Conservation (phyloP, 2,329 filamentous ascomycete species). For the Teratosphaeria nubilosa region DNA sequence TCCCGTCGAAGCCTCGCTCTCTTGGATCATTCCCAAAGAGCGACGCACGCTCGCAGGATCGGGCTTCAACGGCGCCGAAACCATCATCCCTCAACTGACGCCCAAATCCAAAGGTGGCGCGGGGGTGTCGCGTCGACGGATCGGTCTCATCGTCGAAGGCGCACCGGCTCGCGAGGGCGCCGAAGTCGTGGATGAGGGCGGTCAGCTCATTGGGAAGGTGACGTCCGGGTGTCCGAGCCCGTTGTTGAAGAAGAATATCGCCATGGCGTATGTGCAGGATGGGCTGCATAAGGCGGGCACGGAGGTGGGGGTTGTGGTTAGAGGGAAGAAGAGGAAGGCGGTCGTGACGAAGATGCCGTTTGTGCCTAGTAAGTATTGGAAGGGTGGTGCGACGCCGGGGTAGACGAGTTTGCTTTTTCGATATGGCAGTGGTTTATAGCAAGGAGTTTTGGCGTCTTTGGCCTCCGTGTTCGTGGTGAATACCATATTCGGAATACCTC, state of each 20-base stretch:
- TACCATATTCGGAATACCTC: too few species aligned
- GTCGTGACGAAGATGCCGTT: constrained; percentile 84
- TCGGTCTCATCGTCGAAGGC: constrained; percentile 74
- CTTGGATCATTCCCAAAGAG: constrained; percentile 78
- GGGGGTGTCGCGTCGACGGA: constrained; percentile 60
- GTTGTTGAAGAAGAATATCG: constrained; percentile 78
- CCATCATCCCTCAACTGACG: constrained; percentile 67
- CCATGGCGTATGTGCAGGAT: constrained; percentile 84
- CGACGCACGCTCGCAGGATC: constrained; percentile 50
- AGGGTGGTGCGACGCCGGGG: constrained; percentile 8
- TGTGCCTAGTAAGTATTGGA: constrained; percentile 68
- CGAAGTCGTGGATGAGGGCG: constrained; percentile 57
- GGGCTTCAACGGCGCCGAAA: constrained; percentile 76
- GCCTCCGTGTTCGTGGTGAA: not conserved
- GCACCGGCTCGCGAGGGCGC: constrained; percentile 84
- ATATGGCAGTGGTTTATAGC: not conserved
- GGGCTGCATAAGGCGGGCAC: constrained; percentile 77
- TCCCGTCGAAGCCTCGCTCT: constrained; percentile 54
- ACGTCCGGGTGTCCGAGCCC: constrained; percentile 89
- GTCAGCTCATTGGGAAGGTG: constrained; percentile 62
- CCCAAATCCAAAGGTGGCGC: constrained; percentile 60
- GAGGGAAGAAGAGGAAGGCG: constrained; percentile 66
- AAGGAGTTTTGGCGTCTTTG: not conserved
- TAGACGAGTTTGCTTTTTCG: not conserved
- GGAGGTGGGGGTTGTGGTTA: constrained; percentile 65